phyloP scores from a whole-genome alignment of 2,329 filamentous ascomycete species.

The Dryadomyces sulphureus region DNA sequence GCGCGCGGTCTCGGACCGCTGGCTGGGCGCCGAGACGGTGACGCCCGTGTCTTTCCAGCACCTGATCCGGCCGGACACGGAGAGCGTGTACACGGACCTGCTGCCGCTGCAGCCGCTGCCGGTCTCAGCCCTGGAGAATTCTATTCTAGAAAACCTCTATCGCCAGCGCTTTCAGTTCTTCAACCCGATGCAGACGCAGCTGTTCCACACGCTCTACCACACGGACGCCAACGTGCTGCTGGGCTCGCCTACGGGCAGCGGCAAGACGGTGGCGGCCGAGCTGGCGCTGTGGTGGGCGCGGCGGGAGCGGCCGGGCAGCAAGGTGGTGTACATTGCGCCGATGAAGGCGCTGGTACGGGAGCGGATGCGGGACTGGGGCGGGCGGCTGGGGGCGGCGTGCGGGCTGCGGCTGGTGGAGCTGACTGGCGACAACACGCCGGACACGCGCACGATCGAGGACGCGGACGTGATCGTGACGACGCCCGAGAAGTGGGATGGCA shows the following conservation, averaged over 20 bases:
- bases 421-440: constrained; percentile 89
- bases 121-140: constrained; percentile 75
- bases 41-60: constrained; percentile 95
- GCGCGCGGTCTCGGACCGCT: constrained; percentile 82
- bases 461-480: constrained; percentile 98
- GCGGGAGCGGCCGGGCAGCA: constrained; percentile 81
- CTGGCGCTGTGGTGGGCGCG: constrained; percentile 99
- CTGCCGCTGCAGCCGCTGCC: constrained; percentile 83
- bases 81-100: constrained; percentile 92
- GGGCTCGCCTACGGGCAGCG: constrained; percentile 90
- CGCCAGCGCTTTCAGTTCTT: constrained; percentile 84
- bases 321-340: constrained; percentile 96
- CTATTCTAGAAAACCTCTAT: constrained; percentile 77
- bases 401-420: constrained; percentile 86
- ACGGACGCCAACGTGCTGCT: constrained; percentile 83
- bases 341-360: constrained; percentile 98
- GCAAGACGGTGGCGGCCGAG: constrained; percentile 92
- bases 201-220: constrained; percentile 93
- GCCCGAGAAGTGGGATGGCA: constrained; percentile 99
- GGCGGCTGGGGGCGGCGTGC: constrained; percentile 65
- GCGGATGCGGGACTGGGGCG: constrained; percentile 87
- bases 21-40: constrained; percentile 93
- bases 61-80: constrained; percentile 89
- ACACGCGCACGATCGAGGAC: constrained; percentile 86
- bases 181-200: constrained; percentile 98